Evolutionary conservation across 768 basidiomycete genomes (phyloP).

Genomic region (Favolaschia claudopus): DNA sequence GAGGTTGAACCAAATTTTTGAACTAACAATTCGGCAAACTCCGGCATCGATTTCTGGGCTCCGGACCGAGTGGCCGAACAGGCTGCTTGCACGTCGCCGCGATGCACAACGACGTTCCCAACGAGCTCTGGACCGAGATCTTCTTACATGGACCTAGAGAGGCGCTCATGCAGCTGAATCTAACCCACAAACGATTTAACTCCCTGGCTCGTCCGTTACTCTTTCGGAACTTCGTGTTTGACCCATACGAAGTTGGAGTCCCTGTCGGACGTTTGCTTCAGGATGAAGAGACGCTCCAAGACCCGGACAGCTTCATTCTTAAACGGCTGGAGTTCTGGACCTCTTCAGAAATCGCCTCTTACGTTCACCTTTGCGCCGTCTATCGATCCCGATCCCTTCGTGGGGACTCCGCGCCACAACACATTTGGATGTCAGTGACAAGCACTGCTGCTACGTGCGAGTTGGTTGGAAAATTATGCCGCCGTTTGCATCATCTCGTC

Average conservation of each 20-base stretch:
- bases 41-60: too few relatives aligned
- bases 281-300: not conserved
- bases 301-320: not conserved
- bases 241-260: not conserved
- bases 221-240: not conserved
- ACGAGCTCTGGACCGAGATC: constrained; percentile 2
- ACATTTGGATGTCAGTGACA: not conserved
- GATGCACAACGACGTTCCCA: too few relatives aligned
- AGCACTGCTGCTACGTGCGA: not conserved
- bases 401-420: not conserved
- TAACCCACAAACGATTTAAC: not conserved
- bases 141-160: not conserved
- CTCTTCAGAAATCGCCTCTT: not conserved
- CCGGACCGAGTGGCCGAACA: too few relatives aligned
- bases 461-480: not conserved
- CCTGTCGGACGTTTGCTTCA: not conserved
- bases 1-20: too few relatives aligned
- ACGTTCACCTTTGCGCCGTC: not conserved
- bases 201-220: not conserved
- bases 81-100: too few relatives aligned
- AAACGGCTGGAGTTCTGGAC: constrained; percentile 1
- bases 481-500: not conserved
- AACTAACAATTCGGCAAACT: too few relatives aligned
- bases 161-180: not conserved
- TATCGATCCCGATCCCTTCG: too few relatives aligned